These are phyloP conservation scores for Phytophthora crassamura DNA, from an alignment of 352 stramenopile genomes.

Conservation along the genomic window DNA sequence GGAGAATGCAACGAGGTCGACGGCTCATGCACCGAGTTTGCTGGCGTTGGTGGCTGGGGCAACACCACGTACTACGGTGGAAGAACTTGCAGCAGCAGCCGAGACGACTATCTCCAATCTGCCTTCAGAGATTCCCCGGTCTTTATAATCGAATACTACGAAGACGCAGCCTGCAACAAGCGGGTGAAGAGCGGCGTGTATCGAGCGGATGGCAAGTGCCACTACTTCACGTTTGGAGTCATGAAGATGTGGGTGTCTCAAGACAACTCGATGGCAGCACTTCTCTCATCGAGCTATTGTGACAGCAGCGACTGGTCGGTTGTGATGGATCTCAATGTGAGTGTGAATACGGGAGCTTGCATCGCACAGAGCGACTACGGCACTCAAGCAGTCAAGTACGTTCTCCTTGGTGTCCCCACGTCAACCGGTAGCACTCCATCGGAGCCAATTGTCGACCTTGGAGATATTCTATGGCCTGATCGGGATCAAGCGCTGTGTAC, in stretches of 20 bases:
- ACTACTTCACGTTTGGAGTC: conserved; percentile 15
- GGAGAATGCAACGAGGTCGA: neutral
- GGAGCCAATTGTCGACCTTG: too few relatives aligned
- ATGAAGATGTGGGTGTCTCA: conserved; percentile 14
- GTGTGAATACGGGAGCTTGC: conserved; percentile 15
- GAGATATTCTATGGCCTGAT: too few relatives aligned
- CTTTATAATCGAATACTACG: conserved; percentile 20
- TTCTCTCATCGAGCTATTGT: conserved; percentile 9
- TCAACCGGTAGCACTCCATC: too few relatives aligned
- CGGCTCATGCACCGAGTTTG: neutral
- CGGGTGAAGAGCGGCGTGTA: conserved; percentile 3
- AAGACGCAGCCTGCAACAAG: conserved; percentile 4
- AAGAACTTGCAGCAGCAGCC: conserved; percentile 4
- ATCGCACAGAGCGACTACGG: neutral
- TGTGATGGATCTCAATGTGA: conserved; percentile 14
- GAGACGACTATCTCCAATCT: conserved; percentile 7
- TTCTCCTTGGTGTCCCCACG: neutral
- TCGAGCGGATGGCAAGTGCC: conserved; percentile 8
- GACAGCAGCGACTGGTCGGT: conserved; percentile 12
- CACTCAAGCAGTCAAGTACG: conserved; percentile 11
- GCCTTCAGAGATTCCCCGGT: conserved; percentile 5
- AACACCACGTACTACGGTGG: conserved; percentile 10
- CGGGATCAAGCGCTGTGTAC: too few relatives aligned
- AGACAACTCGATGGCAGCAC: conserved; percentile 13
- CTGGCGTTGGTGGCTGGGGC: neutral